Conservation (phyloP, 176 grass and related monocot species). For the Carex kokanica region DNA sequence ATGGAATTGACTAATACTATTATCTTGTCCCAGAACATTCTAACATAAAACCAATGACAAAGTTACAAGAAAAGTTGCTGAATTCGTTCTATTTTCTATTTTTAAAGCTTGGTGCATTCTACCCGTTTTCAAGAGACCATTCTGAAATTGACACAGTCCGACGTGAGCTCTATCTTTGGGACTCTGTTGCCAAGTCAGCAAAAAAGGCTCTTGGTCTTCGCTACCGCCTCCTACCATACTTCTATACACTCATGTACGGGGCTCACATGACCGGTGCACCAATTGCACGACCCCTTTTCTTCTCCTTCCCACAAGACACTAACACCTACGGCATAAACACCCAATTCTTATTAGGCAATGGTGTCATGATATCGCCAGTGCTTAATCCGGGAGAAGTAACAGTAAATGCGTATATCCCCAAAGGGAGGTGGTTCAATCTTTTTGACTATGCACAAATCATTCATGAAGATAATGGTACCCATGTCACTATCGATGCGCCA, state of each 20-base stretch:
- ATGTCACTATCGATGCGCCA: constrained; percentile 42
- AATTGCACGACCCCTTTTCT: constrained; percentile 78
- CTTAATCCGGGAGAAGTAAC: constrained; percentile 28
- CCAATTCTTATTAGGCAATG: constrained; percentile 61
- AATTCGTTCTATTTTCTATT: not conserved
- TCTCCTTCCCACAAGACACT: constrained; percentile 58
- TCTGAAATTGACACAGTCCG: constrained; percentile 36
- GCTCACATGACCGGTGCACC: constrained; percentile 62
- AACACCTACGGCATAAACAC: constrained; percentile 44
- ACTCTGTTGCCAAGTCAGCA: constrained; percentile 53
- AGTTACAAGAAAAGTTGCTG: not conserved
- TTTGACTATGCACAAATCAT: constrained; percentile 41
- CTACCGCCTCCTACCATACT: constrained; percentile 60
- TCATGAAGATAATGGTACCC: constrained; percentile 2
- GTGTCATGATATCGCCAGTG: constrained; percentile 68
- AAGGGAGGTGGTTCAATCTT: constrained; percentile 67
- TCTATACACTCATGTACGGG: constrained; percentile 83
- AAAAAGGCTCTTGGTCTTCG: constrained; percentile 64
- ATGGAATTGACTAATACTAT: too few species aligned
- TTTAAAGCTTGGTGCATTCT: constrained; percentile 79
- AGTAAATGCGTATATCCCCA: constrained; percentile 62
- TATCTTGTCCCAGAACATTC: too few species aligned
- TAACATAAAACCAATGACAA: too few species aligned
- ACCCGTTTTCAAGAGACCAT: constrained; percentile 82
- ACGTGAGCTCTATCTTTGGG: constrained; percentile 74